Percentiles rank a stretch among this genome's conserved stretches.
These are phyloP conservation scores for Ambrosia hybrid DNA, from an alignment of 140 eudicot genomes.

Conservation along the genomic window DNA sequence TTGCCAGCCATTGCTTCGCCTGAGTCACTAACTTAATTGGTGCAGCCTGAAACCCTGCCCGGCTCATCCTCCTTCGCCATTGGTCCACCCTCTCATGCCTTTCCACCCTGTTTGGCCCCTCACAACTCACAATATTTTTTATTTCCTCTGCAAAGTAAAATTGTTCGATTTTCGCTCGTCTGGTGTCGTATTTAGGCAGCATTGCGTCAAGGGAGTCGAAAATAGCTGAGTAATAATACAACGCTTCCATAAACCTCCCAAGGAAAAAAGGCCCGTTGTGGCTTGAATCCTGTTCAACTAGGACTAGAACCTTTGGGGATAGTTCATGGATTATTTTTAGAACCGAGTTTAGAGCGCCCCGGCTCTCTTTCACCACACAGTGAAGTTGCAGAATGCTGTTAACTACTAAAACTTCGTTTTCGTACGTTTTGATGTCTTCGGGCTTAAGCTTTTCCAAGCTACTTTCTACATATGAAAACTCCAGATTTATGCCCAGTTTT, in stretches of 20 bases:
- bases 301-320: conserved; percentile 61
- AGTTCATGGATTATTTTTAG: conserved; percentile 53
- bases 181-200: conserved; percentile 68
- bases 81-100: conserved; percentile 75
- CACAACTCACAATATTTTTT: conserved; percentile 79
- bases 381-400: conserved; percentile 77
- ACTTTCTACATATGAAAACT: conserved; percentile 51
- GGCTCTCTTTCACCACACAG: conserved; percentile 79
- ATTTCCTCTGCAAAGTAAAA: conserved; percentile 78
- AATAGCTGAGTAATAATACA: conserved; percentile 76
- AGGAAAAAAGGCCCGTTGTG: conserved; percentile 82
- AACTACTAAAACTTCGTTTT: conserved; percentile 57
- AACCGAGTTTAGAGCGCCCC: conserved; percentile 75
- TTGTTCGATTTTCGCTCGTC: conserved; percentile 72
- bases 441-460: conserved; percentile 63
- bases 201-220: conserved; percentile 66
- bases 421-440: conserved; percentile 43
- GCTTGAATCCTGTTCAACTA: conserved; percentile 80
- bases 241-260: conserved; percentile 73
- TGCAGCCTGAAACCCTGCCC: conserved; percentile 73
- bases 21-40: conserved; percentile 48
- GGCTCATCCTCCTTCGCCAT: conserved; percentile 88
- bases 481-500: conserved; percentile 47
- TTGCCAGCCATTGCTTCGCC: conserved; percentile 61
- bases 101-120: conserved; percentile 78